phyloP scores from a whole-genome alignment of 2,329 filamentous ascomycete species.

The Bimuria novae-zelandiae region DNA sequence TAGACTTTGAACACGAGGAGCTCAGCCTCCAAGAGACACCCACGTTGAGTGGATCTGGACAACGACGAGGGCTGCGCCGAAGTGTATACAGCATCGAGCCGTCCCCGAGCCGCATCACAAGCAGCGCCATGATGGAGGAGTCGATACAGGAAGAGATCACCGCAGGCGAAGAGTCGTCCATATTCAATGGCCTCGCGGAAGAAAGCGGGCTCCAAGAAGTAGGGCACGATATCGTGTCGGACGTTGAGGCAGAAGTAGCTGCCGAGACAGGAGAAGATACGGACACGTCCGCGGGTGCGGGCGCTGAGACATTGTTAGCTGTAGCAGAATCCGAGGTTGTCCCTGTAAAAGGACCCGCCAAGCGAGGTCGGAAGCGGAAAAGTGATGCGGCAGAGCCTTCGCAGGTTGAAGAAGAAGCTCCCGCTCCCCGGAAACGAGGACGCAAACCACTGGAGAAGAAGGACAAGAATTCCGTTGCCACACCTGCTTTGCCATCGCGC shows the following conservation, averaged over 20 bases:
- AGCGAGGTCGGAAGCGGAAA: slow-evolving; percentile 37
- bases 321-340: slow-evolving; percentile 36
- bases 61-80: slow-evolving; percentile 34
- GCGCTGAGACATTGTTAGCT: slow-evolving; percentile 23
- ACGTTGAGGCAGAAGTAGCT: slow-evolving; percentile 20
- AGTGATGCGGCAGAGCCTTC: slow-evolving; percentile 26
- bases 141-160: slow-evolving; percentile 39
- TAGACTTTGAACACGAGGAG: slow-evolving; percentile 59
- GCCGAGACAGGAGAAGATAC: slow-evolving; percentile 11
- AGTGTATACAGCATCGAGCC: slow-evolving; percentile 41
- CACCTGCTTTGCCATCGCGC: slow-evolving; percentile 21
- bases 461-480: slow-evolving; percentile 23
- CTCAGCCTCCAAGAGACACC: slow-evolving; percentile 38
- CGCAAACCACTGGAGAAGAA: slow-evolving; percentile 19
- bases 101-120: slow-evolving; percentile 35
- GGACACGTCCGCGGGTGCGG: slow-evolving; percentile 17
- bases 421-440: slow-evolving; percentile 24
- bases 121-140: slow-evolving; percentile 34
- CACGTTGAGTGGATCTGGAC: slow-evolving; percentile 40
- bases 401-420: slow-evolving; percentile 21
- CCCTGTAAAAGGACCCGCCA: slow-evolving; percentile 27
- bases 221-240: slow-evolving; percentile 33
- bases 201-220: slow-evolving; percentile 37
- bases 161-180: slow-evolving; percentile 28
- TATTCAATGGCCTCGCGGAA: slow-evolving; percentile 26